Evolutionary conservation across 2,329 filamentous ascomycete species (phyloP).

Genomic region (Pestalotiopsis sp.): DNA sequence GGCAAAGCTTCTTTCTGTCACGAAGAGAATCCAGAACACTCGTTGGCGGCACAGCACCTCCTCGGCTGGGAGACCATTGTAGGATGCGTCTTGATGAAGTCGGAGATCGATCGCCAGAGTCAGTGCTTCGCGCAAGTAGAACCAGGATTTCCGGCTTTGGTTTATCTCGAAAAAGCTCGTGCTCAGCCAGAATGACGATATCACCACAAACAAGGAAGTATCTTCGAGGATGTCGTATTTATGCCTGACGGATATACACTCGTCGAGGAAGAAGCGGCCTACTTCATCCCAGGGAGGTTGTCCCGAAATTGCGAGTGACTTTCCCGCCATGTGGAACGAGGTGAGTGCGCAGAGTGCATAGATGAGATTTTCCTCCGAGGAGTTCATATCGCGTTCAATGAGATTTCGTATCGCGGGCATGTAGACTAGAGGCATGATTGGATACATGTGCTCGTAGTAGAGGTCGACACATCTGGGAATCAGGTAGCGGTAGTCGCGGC

Average conservation of each 20-base stretch:
- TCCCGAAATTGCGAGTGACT: constrained; percentile 39
- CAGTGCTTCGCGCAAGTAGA: constrained; percentile 62
- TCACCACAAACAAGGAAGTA: constrained; percentile 55
- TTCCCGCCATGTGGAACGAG: constrained; percentile 51
- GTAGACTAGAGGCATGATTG: constrained; percentile 65
- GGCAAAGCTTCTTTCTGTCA: constrained; percentile 65
- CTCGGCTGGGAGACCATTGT: constrained; percentile 48
- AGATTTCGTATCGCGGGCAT: constrained; percentile 57
- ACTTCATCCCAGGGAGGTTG: constrained; percentile 48
- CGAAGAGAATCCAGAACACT: constrained; percentile 65
- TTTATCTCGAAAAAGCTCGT: constrained; percentile 65
- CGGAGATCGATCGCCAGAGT: constrained; percentile 61
- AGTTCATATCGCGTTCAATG: constrained; percentile 41
- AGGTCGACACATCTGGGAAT: constrained; percentile 61
- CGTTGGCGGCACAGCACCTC: constrained; percentile 57
- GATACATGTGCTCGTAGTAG: constrained; percentile 64
- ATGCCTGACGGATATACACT: constrained; percentile 58
- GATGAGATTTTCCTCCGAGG: constrained; percentile 45
- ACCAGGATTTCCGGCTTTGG: constrained; percentile 64
- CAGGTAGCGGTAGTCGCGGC: constrained; percentile 46
- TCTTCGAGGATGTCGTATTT: constrained; percentile 61
- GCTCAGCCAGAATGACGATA: constrained; percentile 64
- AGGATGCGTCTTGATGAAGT: constrained; percentile 60
- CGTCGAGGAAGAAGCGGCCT: constrained; percentile 59
- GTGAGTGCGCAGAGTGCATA: constrained; percentile 62